phyloP scores from a whole-genome alignment of 306 rosid species.

The Sicyos baderoa region DNA sequence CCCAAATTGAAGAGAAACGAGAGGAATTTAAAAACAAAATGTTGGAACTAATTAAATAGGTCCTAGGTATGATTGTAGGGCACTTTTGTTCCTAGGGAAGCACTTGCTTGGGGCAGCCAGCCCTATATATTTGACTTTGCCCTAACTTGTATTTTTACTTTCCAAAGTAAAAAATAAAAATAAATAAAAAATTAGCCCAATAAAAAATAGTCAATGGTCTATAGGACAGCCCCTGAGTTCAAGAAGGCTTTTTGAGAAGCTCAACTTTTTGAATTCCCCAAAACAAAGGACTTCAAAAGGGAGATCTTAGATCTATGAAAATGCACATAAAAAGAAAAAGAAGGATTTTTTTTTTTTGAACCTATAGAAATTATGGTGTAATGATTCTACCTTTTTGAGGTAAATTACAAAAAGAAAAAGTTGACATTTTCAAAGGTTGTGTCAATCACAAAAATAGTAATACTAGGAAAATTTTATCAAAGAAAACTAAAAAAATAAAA shows the following conservation, averaged over 20 bases:
- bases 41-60: conserved; percentile 12
- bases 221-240: conserved; percentile 9
- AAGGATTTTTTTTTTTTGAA: neutral
- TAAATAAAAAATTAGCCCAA: neutral
- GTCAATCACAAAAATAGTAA: no score
- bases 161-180: neutral
- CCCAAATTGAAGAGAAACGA: neutral
- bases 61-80: conserved; percentile 17
- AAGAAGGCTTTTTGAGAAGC: neutral
- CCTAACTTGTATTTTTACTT: neutral
- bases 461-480: no score
- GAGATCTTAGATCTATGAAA: neutral
- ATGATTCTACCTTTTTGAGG: conserved; percentile 15
- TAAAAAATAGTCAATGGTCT: neutral
- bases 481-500: neutral
- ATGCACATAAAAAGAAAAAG: neutral
- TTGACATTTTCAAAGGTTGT: no score
- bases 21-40: neutral
- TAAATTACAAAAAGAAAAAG: conserved; percentile 5
- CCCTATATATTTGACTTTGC: conserved; percentile 14
- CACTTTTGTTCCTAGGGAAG: conserved; percentile 14
- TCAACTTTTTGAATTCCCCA: neutral
- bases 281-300: neutral
- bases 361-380: neutral
- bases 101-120: neutral